Evolutionary conservation across 169 alveolate genomes (phyloP).

Genomic region (Babesia gibsoni): DNA sequence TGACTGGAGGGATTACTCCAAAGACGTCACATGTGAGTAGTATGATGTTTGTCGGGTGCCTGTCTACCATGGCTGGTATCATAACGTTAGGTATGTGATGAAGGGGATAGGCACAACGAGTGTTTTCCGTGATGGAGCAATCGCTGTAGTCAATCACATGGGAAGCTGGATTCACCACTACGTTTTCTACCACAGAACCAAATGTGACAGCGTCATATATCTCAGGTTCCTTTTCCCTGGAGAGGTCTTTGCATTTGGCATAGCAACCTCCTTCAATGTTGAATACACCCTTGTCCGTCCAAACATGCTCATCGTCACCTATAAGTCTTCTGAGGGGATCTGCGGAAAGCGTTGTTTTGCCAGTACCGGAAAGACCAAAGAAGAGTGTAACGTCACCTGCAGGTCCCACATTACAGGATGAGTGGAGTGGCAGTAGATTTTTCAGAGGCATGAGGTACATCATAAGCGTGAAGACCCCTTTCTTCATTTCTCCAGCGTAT

Average conservation of each 20-base stretch:
- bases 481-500: conserved; percentile 98
- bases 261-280: conserved; percentile 98
- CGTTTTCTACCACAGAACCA: conserved; percentile 90
- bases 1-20: conserved; percentile 95
- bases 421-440: conserved; percentile 92
- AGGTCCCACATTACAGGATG: conserved; percentile 92
- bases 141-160: conserved; percentile 89
- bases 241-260: conserved; percentile 89
- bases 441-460: conserved; percentile 90
- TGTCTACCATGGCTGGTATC: conserved; percentile 90
- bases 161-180: conserved; percentile 79
- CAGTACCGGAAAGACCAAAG: conserved; percentile 98
- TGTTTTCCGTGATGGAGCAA: conserved; percentile 88
- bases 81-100: conserved; percentile 88
- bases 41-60: conserved; percentile 92
- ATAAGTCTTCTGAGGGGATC: conserved; percentile 90
- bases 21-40: conserved; percentile 93
- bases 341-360: conserved; percentile 95
- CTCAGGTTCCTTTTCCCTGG: conserved; percentile 93
- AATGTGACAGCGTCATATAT: conserved; percentile 89
- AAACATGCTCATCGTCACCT: conserved; percentile 98
- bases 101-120: conserved; percentile 92
- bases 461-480: conserved; percentile 90
- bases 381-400: conserved; percentile 91
- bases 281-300: conserved; percentile 94